These are phyloP conservation scores for Jacaranda copaia DNA, from an alignment of 257 asterid species.

Conservation along the genomic window DNA sequence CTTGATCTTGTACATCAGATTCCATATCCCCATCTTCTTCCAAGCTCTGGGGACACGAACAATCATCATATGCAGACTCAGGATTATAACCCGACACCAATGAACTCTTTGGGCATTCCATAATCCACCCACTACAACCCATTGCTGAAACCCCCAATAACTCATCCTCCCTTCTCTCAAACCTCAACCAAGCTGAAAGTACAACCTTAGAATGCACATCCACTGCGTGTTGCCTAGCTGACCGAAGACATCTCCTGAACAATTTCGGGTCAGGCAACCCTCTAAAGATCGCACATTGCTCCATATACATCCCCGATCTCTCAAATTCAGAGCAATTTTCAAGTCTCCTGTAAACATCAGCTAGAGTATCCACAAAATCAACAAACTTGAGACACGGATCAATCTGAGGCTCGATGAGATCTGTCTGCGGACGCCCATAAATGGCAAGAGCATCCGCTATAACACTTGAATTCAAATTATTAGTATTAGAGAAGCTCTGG, in stretches of 20 bases:
- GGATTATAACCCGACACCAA: conserved; percentile 84
- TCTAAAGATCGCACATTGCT: conserved; percentile 78
- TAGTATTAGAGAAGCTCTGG: conserved; percentile 52
- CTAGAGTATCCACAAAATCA: conserved; percentile 69
- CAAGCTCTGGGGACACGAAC: conserved; percentile 52
- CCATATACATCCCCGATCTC: conserved; percentile 66
- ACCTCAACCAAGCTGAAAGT: conserved; percentile 93
- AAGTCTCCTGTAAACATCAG: conserved; percentile 64
- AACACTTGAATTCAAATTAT: conserved; percentile 36
- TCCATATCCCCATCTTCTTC: conserved; percentile 44
- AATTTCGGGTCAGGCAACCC: conserved; percentile 84
- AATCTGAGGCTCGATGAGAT: conserved; percentile 82
- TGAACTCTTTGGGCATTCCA: conserved; percentile 81
- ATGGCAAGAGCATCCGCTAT: conserved; percentile 67
- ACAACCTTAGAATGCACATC: conserved; percentile 95
- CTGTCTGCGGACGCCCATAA: conserved; percentile 80
- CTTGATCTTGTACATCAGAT: conserved; percentile 43
- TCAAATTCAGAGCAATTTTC: conserved; percentile 61
- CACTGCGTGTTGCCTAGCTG: conserved; percentile 81
- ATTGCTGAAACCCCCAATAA: conserved; percentile 79
- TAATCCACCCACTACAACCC: conserved; percentile 81
- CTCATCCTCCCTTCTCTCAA: conserved; percentile 91
- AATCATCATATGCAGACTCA: conserved; percentile 72
- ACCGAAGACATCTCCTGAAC: conserved; percentile 81
- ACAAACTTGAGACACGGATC: conserved; percentile 77